Evolutionary conservation across 805 yeast genomes (phyloP), one percentile per base, ranked within the genome.

Genomic region (Diddensiella caesifluorescens): DNA sequence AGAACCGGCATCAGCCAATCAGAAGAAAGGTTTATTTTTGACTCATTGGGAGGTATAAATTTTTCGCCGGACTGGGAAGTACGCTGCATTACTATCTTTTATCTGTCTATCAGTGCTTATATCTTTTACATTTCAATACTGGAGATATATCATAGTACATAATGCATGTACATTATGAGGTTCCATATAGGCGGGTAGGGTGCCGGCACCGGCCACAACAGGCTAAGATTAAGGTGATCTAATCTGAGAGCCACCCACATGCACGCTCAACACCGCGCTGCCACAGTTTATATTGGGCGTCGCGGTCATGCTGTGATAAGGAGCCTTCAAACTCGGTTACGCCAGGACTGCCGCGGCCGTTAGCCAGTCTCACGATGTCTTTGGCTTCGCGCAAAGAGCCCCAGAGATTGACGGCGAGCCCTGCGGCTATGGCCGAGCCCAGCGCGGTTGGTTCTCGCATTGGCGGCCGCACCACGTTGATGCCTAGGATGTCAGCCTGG

Each of bases 381-480:
- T 45, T 68, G 33, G 84, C 83, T 46, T 88, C 95, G 39, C 75
- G 80, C 48, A 88, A 66, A 51, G 78, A 75, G 43, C 70, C 71
- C 95, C 96, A 89, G 35, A 87, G 62, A 33, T 69, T 65, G 44
- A 84, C 73, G 10, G 77, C 77, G 55, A 88, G 67, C 9, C 96
- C 95, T 2, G 97, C 95, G 22, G 96, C 96, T 51, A 90, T 83
- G 3, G 97, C 96, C 5, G 95, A 95, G 22, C 97, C 97, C 48
- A 89, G 72, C 0, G 97, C 96, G 4, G 97, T 89, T 59, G 95
- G 87, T 64, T 89, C 97, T 26, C 86, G 69, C 61, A 81, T 83
- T 23, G 77, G 74, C 1, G 96, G 88, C 54, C 96, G 73, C 52
- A 77, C 75, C 32, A 89, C 90, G 21, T 80, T 77, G 1, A 92